Conservation (phyloP, 805 yeast species). For the Ogataea thermomethanolica region DNA sequence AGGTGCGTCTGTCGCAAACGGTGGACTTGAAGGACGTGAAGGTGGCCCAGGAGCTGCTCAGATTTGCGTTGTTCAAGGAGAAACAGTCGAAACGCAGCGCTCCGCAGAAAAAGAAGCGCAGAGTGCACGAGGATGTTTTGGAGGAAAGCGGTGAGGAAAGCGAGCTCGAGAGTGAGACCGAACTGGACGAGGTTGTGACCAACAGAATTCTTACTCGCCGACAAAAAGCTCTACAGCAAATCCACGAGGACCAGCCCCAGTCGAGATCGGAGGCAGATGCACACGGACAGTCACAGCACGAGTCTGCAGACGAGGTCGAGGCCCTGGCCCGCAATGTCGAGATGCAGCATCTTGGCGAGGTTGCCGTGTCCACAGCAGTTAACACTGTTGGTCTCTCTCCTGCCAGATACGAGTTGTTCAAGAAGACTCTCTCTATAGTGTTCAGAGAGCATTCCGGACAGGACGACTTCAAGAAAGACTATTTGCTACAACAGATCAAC, state of each 20-base stretch:
- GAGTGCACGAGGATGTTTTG: slow-evolving; percentile 4
- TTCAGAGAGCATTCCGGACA: slow-evolving; percentile 37
- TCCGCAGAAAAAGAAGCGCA: slow-evolving; percentile 38
- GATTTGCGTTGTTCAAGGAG: slow-evolving; percentile 85
- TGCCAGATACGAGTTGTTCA: slow-evolving; percentile 45
- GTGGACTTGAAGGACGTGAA: slow-evolving; percentile 76
- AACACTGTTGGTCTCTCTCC: slow-evolving; percentile 39
- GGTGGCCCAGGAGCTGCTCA: slow-evolving; percentile 79
- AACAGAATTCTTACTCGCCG: slow-evolving; percentile 17
- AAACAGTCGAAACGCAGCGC: slow-evolving; percentile 32
- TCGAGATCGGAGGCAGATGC: no score
- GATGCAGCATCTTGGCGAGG: slow-evolving; percentile 17
- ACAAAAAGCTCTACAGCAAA: slow-evolving; percentile 21
- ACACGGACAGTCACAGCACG: slow-evolving; percentile 3
- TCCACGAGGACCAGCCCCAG: slow-evolving; percentile 24
- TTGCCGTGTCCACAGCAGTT: not conserved
- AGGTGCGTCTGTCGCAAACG: slow-evolving; percentile 77
- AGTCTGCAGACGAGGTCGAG: slow-evolving; percentile 15
- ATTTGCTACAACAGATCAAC: slow-evolving; percentile 25
- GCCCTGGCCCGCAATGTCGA: slow-evolving; percentile 25
- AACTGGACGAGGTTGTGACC: slow-evolving; percentile 16
- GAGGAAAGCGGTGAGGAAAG: slow-evolving; percentile 18
- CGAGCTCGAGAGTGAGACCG: slow-evolving; percentile 16
- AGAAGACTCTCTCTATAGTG: slow-evolving; percentile 44
- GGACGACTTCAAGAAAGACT: slow-evolving; percentile 33